These are phyloP conservation scores for Cercospora nicotianae DNA, from an alignment of 2,329 filamentous ascomycete species.

Conservation along the genomic window DNA sequence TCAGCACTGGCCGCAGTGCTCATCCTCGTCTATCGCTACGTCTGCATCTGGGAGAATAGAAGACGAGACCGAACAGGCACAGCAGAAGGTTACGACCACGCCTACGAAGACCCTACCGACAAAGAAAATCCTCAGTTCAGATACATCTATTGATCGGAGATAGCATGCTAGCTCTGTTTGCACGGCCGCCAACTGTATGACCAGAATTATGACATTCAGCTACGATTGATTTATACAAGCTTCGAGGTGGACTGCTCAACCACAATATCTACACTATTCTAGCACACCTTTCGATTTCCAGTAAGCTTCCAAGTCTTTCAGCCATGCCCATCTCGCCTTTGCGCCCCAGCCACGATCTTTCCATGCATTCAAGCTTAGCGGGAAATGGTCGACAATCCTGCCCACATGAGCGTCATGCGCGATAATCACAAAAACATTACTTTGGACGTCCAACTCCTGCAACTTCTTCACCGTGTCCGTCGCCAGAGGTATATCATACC, in stretches of 20 bases:
- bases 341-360: neutral
- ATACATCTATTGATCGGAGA: constrained; percentile 13
- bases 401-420: neutral
- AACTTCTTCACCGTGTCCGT: constrained; percentile 9
- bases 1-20: neutral
- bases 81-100: constrained; percentile 53
- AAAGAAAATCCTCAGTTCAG: constrained; percentile 34
- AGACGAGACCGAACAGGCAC: constrained; percentile 46
- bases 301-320: constrained; percentile 7
- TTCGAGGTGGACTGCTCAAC: neutral
- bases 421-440: neutral
- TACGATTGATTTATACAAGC: neutral
- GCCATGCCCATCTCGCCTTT: constrained; percentile 9
- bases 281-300: constrained; percentile 2
- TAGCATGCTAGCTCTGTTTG: neutral
- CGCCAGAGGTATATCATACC: constrained; percentile 12
- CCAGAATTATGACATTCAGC: neutral
- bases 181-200: neutral
- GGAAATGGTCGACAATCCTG: neutral
- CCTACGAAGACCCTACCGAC: constrained; percentile 56
- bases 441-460: constrained; percentile 13
- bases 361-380: neutral
- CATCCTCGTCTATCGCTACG: neutral
- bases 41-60: constrained; percentile 47
- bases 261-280: neutral